Percentiles rank a stretch among this genome's conserved stretches.
phyloP scores from a whole-genome alignment of 805 yeast species.

The Wickerhamiella australiensis region DNA sequence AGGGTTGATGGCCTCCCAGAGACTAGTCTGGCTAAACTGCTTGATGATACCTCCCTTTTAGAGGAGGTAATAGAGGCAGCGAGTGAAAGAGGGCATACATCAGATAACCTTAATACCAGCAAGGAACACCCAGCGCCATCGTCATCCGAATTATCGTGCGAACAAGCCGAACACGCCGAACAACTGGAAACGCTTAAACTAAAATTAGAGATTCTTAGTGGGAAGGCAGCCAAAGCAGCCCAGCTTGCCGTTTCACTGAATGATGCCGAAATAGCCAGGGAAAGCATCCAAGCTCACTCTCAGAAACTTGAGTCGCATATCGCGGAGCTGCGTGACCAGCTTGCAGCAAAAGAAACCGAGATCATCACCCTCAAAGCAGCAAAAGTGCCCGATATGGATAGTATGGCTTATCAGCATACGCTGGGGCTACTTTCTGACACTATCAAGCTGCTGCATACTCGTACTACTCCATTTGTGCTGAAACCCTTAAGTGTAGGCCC shows the following conservation, averaged over 20 bases:
- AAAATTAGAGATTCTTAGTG: slow-evolving; percentile 6
- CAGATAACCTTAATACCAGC: too few relatives aligned
- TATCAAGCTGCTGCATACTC: not conserved
- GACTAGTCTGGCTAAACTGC: not conserved
- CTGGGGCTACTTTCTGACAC: slow-evolving; percentile 3
- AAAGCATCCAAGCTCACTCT: not conserved
- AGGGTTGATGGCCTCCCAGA: not conserved
- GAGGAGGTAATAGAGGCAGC: not conserved
- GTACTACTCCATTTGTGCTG: not conserved
- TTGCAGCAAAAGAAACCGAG: not conserved
- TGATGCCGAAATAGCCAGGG: not conserved
- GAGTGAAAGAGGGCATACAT: too few relatives aligned
- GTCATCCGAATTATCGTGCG: too few relatives aligned
- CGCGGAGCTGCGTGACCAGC: not conserved
- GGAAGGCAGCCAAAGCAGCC: slow-evolving; percentile 7
- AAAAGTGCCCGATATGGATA: slow-evolving; percentile 8
- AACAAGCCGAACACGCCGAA: not conserved
- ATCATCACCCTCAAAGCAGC: not conserved
- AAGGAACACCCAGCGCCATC: too few relatives aligned
- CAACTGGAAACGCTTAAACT: slow-evolving; percentile 3
- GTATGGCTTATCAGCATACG: slow-evolving; percentile 6
- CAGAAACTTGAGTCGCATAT: not conserved
- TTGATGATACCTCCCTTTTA: slow-evolving; percentile 4
- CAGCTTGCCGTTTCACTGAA: not conserved
- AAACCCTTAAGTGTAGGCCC: not conserved